Evolutionary conservation across 2,329 filamentous ascomycete species (phyloP).

Genomic region (Gremmenia infestans): DNA sequence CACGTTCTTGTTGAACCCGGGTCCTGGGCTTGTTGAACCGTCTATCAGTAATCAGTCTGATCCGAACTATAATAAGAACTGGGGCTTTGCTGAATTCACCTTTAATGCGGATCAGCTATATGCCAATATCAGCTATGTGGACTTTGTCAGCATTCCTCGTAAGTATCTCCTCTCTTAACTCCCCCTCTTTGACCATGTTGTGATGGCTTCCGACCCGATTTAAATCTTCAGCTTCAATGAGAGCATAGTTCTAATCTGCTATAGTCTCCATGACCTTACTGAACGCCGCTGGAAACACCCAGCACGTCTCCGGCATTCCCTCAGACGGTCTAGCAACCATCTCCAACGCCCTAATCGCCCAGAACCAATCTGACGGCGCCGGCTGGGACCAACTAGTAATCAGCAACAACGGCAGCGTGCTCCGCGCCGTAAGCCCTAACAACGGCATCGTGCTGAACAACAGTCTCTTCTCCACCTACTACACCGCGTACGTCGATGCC

Average conservation of each 20-base stretch:
- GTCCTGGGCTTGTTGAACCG: constrained; percentile 67
- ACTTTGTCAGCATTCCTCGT: constrained; percentile 63
- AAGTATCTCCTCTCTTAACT: too few species aligned
- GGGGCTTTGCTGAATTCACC: constrained; percentile 67
- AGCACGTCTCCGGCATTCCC: constrained; percentile 54
- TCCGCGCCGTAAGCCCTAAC: constrained; percentile 42
- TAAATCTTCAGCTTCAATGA: too few species aligned
- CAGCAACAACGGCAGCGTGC: constrained; percentile 23
- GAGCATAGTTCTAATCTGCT: too few species aligned
- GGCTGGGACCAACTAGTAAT: constrained; percentile 56
- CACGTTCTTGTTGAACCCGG: constrained; percentile 64
- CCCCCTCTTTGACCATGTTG: too few species aligned
- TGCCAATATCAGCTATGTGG: constrained; percentile 69
- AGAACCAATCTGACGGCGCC: constrained; percentile 49
- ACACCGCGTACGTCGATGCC: constrained; percentile 40
- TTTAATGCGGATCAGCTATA: constrained; percentile 58
- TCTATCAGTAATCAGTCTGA: constrained; percentile 63
- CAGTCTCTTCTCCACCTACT: constrained; percentile 37
- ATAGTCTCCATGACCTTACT: constrained; percentile 47
- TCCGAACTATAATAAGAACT: constrained; percentile 54
- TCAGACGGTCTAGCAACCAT: constrained; percentile 52
- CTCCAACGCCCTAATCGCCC: constrained; percentile 48
- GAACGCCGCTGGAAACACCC: constrained; percentile 37
- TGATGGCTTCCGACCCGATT: too few species aligned
- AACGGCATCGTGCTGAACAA: constrained; percentile 35